phyloP scores from a whole-genome alignment of 2,329 filamentous ascomycete genomes.

The Thielaviopsis musarum region DNA sequence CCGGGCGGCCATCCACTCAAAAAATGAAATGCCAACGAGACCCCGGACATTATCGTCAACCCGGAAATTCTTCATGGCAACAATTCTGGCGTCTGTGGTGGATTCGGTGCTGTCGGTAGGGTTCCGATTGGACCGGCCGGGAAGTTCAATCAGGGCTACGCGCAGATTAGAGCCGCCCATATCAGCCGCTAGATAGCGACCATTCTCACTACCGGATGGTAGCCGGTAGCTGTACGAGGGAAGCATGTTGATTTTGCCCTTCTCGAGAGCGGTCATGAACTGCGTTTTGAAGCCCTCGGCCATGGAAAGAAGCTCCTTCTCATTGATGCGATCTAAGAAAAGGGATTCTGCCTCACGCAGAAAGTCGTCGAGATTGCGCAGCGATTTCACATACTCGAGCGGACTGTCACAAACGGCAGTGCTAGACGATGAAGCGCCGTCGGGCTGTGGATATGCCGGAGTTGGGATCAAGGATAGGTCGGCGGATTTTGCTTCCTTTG shows the following conservation, averaged over 20 bases:
- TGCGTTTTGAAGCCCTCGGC: conserved; percentile 35
- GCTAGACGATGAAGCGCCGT: conserved; percentile 7
- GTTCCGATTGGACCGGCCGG: conserved; percentile 23
- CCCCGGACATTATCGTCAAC: conserved; percentile 39
- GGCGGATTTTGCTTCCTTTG: conserved; percentile 12
- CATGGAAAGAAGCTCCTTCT: conserved; percentile 27
- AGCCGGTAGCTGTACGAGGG: conserved; percentile 49
- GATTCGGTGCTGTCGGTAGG: conserved; percentile 25
- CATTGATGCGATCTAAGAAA: conserved; percentile 30
- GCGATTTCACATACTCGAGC: not conserved
- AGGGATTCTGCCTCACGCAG: conserved; percentile 37
- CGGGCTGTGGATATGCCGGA: conserved; percentile 1
- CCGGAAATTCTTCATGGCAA: conserved; percentile 34
- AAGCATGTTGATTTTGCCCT: conserved; percentile 42
- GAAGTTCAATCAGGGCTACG: conserved; percentile 45
- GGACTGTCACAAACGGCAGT: conserved; percentile 5
- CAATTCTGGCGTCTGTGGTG: conserved; percentile 21
- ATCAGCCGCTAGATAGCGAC: conserved; percentile 45
- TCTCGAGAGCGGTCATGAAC: conserved; percentile 34
- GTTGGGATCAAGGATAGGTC: not conserved
- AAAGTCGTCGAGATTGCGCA: conserved; percentile 29
- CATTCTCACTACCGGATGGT: conserved; percentile 40
- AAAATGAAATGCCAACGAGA: conserved; percentile 42
- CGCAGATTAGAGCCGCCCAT: conserved; percentile 53
- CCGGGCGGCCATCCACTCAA: conserved; percentile 49